Evolutionary conservation across 495 filamentous ascomycete species (phyloP).

Genomic region (Annulohypoxylon moriforme): DNA sequence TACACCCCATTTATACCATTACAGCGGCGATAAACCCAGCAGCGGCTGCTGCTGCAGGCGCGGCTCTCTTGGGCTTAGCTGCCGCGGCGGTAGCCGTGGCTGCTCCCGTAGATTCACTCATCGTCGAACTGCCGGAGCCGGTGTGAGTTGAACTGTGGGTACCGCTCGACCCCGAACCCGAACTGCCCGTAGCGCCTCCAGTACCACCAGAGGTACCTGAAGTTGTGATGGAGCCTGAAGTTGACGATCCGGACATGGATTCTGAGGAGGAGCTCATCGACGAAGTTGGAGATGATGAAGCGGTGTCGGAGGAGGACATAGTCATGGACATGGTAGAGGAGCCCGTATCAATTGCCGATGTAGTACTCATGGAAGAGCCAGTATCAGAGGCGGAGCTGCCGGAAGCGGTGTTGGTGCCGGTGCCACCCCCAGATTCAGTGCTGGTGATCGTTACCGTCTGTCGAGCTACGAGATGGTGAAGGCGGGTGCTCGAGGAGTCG

Average conservation of each 20-base stretch:
- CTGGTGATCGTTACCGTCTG: neutral
- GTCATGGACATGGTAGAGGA: neutral
- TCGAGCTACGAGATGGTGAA: neutral
- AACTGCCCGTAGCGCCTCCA: neutral
- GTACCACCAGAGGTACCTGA: neutral
- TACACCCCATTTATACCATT: neutral
- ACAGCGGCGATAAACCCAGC: neutral
- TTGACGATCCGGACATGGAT: neutral
- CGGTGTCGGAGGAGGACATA: neutral
- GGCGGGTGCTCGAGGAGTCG: neutral
- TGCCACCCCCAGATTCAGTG: neutral
- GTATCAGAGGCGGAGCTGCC: neutral
- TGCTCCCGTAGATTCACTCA: neutral
- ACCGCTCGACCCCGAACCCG: neutral
- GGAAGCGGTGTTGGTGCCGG: neutral
- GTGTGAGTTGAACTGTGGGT: neutral
- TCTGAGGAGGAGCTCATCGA: neutral
- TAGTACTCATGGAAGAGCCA: neutral
- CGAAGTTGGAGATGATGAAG: neutral
- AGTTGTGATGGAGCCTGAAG: neutral
- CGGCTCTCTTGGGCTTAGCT: neutral
- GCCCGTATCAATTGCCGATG: neutral
- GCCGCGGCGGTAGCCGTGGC: neutral
- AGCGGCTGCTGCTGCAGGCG: neutral
- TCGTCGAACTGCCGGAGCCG: neutral